Conservation (phyloP, 306 rosid species). For the Ceratonia siliqua region DNA sequence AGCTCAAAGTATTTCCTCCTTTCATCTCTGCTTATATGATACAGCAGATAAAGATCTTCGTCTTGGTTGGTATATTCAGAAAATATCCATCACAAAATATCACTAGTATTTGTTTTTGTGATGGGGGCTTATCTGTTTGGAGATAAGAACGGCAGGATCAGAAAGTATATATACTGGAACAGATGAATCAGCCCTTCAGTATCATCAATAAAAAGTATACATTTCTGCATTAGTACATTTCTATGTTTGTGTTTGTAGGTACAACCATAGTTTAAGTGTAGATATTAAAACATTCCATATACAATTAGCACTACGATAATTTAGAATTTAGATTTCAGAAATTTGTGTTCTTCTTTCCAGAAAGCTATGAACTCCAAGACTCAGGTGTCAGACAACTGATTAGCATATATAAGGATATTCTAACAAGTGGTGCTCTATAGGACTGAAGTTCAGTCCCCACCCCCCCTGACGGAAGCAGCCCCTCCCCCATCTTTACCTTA, state of each 20-base stretch:
- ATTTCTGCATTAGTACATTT: not conserved
- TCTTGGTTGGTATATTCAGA: not conserved
- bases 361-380: not conserved
- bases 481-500: not conserved
- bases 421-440: not conserved
- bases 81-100: constrained; percentile 4
- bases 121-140: not conserved
- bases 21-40: constrained; percentile 44
- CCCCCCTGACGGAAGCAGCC: not conserved
- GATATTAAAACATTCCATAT: not conserved
- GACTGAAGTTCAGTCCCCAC: not conserved
- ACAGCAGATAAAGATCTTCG: constrained; percentile 4
- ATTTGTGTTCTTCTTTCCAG: not conserved
- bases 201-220: not conserved
- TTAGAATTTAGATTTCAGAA: not conserved
- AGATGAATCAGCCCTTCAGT: not conserved
- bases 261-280: not conserved
- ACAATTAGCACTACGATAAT: not conserved
- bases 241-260: not conserved
- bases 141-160: not conserved
- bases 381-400: not conserved
- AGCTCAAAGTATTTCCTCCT: constrained; percentile 37
- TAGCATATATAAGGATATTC: not conserved
- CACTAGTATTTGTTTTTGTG: not conserved
- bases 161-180: not conserved